These are phyloP conservation scores for Cardamine occulta DNA, from an alignment of 345 rosid genomes.

Conservation along the genomic window DNA sequence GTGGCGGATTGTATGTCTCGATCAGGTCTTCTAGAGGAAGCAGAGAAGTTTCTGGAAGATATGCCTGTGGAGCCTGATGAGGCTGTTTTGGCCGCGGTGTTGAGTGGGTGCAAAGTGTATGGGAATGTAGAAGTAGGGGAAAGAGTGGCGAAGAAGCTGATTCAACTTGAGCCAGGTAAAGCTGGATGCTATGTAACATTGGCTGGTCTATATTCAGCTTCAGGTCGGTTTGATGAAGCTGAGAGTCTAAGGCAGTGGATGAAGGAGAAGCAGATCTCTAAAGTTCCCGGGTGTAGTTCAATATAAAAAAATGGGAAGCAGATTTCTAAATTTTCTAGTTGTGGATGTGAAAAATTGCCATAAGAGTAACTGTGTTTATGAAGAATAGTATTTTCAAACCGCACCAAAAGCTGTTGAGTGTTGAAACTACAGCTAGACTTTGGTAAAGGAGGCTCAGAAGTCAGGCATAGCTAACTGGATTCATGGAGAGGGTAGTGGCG, in stretches of 20 bases:
- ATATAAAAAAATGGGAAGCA: constrained; percentile 42
- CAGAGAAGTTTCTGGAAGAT: constrained; percentile 55
- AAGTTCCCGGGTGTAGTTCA: constrained; percentile 58
- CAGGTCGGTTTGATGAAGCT: constrained; percentile 57
- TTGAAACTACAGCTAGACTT: constrained; percentile 9
- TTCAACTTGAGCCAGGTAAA: constrained; percentile 52
- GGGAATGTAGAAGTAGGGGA: constrained; percentile 63
- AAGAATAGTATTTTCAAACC: not conserved
- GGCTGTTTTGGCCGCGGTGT: constrained; percentile 57
- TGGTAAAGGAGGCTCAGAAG: constrained; percentile 6
- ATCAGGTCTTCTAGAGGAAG: constrained; percentile 64
- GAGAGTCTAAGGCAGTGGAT: constrained; percentile 54
- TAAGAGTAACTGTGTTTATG: not conserved
- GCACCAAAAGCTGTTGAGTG: constrained; percentile 2
- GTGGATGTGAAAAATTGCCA: constrained; percentile 9
- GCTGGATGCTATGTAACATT: constrained; percentile 61
- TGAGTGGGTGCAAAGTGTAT: constrained; percentile 61
- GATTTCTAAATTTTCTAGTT: not conserved
- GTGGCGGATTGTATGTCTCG: constrained; percentile 65
- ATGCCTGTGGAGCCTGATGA: constrained; percentile 70
- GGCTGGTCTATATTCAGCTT: constrained; percentile 54
- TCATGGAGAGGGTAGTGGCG: not conserved
- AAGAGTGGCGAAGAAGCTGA: constrained; percentile 61
- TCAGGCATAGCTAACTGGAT: not conserved
- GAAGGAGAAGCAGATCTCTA: constrained; percentile 51